Base-by-base conservation (phyloP, 768 basidiomycete species). In the Mycena rosella region DNA sequence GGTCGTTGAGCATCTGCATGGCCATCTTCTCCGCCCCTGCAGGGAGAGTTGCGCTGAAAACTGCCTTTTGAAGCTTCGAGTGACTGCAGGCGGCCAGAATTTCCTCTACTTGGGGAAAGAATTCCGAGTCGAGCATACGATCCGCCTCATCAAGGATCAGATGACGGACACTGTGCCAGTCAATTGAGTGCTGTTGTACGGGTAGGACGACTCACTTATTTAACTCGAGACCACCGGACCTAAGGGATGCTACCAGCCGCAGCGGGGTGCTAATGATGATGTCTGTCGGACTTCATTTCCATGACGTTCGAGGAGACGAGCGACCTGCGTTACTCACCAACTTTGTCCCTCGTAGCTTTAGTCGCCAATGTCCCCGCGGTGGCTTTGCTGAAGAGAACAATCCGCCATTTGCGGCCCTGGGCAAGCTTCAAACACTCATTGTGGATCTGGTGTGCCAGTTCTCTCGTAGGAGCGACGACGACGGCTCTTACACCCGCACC, bases 41-140 rank as follows among this genome's bases (percentile, higher is more conserved):
- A 20, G 97, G 97, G 48, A 99, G 88, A 0, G 98, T 99, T 1
- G 98, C 98, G 72, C 95, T 96, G 78, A 99, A 96, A 22, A 98
- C 90, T 2, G 93, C 92, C 73, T 96, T 98, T 76, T 95, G 95
- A 1, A 96, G 68, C 2, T 81, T 78, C 3, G 87, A 77, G 75
- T 91, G 83, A 0, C 88, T 88, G 73, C 96, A 98, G 20, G 92
- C 87, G 2, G 87, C 87, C 15, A 96, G 79, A 58, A 99, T 90
- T 78, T 96, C 97, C 81, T 96, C 87, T 2, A 95, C 88, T 81
- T 99, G 97, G 13, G 87, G 82, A 60, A 95, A 80, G 78, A 99
- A 99, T 74, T 97, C 96, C 8, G 87, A 72, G 72, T 98, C 96
- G 26, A 99, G 83, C 74, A 99, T 88, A 32, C 96, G 89, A 75